These are phyloP conservation scores for Cryomyces antarcticus DNA, from an alignment of 495 filamentous ascomycete species.

Conservation along the genomic window DNA sequence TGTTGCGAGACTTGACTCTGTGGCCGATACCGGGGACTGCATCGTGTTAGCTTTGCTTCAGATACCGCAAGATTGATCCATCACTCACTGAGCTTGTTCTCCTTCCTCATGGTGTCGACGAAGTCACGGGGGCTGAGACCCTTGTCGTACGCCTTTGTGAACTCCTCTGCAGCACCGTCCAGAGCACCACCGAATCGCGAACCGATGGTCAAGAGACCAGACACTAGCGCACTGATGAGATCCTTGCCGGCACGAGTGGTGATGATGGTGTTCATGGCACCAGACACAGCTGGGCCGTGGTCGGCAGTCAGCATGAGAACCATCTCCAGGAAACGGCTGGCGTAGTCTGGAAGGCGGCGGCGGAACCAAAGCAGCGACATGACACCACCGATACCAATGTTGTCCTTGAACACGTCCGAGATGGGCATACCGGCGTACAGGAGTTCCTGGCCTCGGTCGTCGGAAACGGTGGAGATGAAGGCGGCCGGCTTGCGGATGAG, in stretches of 20 bases:
- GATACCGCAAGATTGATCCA: background rate
- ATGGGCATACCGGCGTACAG: slow-evolving; percentile 98
- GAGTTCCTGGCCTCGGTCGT: slow-evolving; percentile 98
- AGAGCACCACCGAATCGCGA: slow-evolving; percentile 97
- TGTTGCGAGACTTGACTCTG: slow-evolving; percentile 98
- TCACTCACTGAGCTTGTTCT: slow-evolving; percentile 86
- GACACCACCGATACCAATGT: slow-evolving; percentile 97
- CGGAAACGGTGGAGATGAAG: slow-evolving; percentile 98
- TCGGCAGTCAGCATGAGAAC: slow-evolving; percentile 99
- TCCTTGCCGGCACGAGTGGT: slow-evolving; percentile 98
- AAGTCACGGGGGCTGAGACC: slow-evolving; percentile 95
- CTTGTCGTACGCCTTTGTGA: slow-evolving; percentile 95
- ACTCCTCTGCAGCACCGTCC: slow-evolving; percentile 94
- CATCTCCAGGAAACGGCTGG: slow-evolving; percentile 98
- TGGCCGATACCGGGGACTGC: slow-evolving; percentile 90
- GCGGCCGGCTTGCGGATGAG: slow-evolving; percentile 98
- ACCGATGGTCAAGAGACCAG: slow-evolving; percentile 93
- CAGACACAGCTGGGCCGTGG: slow-evolving; percentile 95
- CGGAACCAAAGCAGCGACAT: slow-evolving; percentile 99
- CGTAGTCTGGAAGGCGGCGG: slow-evolving; percentile 85
- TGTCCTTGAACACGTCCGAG: slow-evolving; percentile 95
- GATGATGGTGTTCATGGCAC: slow-evolving; percentile 99
- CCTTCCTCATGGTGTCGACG: slow-evolving; percentile 95
- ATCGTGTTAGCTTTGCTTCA: slow-evolving; percentile 15
- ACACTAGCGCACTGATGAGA: slow-evolving; percentile 82